Percentiles rank a stretch among this genome's conserved stretches.
Evolutionary conservation across 192 early-diverging fungal genomes (phyloP).

Genomic region (Umbelopsis sp.): DNA sequence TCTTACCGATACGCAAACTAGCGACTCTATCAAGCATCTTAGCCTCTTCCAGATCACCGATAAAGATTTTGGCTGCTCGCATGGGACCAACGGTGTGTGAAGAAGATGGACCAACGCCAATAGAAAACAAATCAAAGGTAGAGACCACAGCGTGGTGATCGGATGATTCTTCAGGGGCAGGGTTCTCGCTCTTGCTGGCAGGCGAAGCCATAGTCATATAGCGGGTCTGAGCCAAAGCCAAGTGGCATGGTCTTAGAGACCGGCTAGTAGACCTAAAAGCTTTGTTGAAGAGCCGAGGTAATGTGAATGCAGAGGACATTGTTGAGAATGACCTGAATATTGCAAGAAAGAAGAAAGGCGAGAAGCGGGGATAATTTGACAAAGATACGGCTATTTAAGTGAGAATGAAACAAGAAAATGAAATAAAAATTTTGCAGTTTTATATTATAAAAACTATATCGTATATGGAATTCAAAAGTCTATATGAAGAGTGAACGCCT

Average conservation of each 20-base stretch:
- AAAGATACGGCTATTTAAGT: not conserved
- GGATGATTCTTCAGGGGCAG: constrained; percentile 21
- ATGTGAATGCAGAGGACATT: constrained; percentile 15
- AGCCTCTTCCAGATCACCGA: constrained; percentile 78
- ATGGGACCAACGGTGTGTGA: constrained; percentile 95
- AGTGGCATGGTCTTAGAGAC: not conserved
- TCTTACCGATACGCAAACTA: constrained; percentile 43
- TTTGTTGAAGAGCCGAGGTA: constrained; percentile 18
- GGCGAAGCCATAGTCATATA: constrained; percentile 24
- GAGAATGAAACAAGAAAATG: not conserved
- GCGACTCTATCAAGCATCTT: constrained; percentile 59
- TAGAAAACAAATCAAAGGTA: constrained; percentile 94
- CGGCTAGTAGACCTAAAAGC: not conserved
- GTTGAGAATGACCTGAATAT: constrained; percentile 20
- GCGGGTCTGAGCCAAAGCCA: constrained; percentile 22
- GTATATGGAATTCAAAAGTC: not conserved
- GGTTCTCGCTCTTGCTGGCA: not conserved
- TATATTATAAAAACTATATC: not conserved
- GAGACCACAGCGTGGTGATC: constrained; percentile 83
- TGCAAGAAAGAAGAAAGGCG: not conserved
- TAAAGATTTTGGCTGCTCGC: constrained; percentile 95
- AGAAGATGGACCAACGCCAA: constrained; percentile 94
- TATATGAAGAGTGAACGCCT: not conserved
- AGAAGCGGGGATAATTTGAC: not conserved
- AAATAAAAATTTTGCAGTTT: not conserved